Conservation (phyloP, 2,329 filamentous ascomycete genomes). For the Colletotrichum incanum region DNA sequence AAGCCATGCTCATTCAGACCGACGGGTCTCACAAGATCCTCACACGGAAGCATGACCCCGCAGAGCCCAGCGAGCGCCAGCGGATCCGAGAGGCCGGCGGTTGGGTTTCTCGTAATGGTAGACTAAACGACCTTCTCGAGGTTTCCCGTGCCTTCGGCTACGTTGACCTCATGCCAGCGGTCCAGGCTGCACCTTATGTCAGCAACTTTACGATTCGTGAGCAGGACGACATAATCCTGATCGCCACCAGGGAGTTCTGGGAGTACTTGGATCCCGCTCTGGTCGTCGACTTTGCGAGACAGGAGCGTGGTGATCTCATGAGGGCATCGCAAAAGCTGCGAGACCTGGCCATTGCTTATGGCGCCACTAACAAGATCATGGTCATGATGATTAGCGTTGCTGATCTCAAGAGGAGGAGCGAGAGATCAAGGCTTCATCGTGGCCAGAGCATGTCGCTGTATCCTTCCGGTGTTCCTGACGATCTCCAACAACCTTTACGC, state of each 20-base stretch:
- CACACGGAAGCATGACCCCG: conserved; percentile 93
- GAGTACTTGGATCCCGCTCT: conserved; percentile 92
- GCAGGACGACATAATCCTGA: conserved; percentile 92
- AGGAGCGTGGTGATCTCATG: conserved; percentile 93
- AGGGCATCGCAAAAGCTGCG: conserved; percentile 93
- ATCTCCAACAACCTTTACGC: conserved; percentile 75
- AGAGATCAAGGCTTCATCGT: conserved; percentile 80
- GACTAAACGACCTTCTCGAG: conserved; percentile 90
- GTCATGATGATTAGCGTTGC: conserved; percentile 98
- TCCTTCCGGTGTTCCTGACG: conserved; percentile 80
- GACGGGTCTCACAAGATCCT: conserved; percentile 88
- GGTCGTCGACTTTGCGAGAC: conserved; percentile 90
- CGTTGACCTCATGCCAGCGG: conserved; percentile 90
- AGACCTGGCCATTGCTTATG: conserved; percentile 95
- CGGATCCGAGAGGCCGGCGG: conserved; percentile 95
- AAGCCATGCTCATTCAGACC: conserved; percentile 94
- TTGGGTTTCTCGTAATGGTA: conserved; percentile 95
- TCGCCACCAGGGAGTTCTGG: conserved; percentile 95
- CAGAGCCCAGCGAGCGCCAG: conserved; percentile 85
- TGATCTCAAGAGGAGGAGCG: conserved; percentile 86
- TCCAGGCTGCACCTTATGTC: conserved; percentile 92
- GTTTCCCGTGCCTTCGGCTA: conserved; percentile 97
- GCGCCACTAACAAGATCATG: conserved; percentile 95
- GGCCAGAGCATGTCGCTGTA: conserved; percentile 90
- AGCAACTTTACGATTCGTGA: conserved; percentile 84